phyloP scores from a whole-genome alignment of 352 stramenopile genomes.

The Pythium brassicae region DNA sequence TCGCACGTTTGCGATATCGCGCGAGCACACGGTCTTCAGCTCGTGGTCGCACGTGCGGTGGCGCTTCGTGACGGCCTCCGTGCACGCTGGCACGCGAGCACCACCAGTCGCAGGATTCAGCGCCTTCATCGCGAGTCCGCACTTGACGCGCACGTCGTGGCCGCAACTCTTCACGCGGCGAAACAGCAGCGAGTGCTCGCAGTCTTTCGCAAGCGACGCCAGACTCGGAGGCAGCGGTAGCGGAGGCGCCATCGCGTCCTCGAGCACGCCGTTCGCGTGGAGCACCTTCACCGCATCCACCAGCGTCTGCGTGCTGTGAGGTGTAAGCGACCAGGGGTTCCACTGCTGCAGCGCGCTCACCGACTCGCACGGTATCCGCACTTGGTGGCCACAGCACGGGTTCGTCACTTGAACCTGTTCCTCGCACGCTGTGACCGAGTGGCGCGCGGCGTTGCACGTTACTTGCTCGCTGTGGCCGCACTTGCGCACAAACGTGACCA shows the following conservation, averaged over 20 bases:
- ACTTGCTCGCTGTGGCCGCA: conserved; percentile 46
- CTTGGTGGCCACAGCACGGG: conserved; percentile 42
- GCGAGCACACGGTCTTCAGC: conserved; percentile 30
- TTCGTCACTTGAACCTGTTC: conserved; percentile 24
- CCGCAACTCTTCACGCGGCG: conserved; percentile 36
- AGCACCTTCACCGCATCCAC: conserved; percentile 21
- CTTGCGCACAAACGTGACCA: conserved; percentile 26
- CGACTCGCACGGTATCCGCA: conserved; percentile 30
- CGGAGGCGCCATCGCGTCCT: conserved; percentile 31
- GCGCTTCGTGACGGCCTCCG: conserved; percentile 24
- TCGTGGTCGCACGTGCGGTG: conserved; percentile 36
- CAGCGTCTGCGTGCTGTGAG: neutral
- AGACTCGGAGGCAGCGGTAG: conserved; percentile 18
- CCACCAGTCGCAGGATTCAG: conserved; percentile 12
- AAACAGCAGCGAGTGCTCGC: conserved; percentile 31
- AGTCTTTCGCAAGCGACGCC: conserved; percentile 27
- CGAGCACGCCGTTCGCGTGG: conserved; percentile 28
- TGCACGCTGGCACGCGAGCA: conserved; percentile 13
- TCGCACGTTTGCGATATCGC: conserved; percentile 31
- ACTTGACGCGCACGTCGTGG: conserved; percentile 58
- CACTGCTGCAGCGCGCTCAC: conserved; percentile 25
- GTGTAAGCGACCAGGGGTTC: conserved; percentile 37
- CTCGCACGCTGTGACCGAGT: conserved; percentile 22
- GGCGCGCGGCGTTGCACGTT: conserved; percentile 44
- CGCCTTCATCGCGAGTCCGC: conserved; percentile 39